Evolutionary conservation across 768 basidiomycete genomes (phyloP).

Genomic region (Royoungia palumana): DNA sequence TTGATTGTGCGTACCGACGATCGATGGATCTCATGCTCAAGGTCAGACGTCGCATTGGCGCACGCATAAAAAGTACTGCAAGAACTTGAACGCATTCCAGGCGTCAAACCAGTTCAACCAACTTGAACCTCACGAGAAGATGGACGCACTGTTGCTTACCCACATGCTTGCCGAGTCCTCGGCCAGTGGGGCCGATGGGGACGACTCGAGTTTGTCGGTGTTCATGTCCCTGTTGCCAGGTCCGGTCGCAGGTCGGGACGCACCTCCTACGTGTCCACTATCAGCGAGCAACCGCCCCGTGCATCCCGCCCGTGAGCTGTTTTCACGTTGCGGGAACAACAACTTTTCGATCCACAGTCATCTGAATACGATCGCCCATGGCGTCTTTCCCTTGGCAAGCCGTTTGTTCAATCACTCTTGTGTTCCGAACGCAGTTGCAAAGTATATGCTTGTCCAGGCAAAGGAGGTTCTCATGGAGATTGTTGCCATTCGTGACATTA

Average conservation of each 20-base stretch:
- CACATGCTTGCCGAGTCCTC: slow-evolving; percentile 50
- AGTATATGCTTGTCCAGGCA: slow-evolving; percentile 45
- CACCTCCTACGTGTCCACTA: slow-evolving; percentile 34
- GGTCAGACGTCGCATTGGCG: slow-evolving; percentile 73
- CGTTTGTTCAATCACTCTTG: slow-evolving; percentile 85
- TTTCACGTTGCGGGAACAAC: slow-evolving; percentile 72
- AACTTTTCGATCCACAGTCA: slow-evolving; percentile 79
- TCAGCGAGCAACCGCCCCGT: slow-evolving; percentile 27
- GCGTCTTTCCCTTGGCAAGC: slow-evolving; percentile 73
- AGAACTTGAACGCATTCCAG: slow-evolving; percentile 44
- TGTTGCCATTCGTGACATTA: slow-evolving; percentile 57
- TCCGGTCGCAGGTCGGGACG: slow-evolving; percentile 23
- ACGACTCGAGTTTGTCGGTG: slow-evolving; percentile 27
- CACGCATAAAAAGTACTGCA: slow-evolving; percentile 68
- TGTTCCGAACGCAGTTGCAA: slow-evolving; percentile 65
- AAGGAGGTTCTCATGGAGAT: slow-evolving; percentile 56
- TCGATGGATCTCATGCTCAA: slow-evolving; percentile 28
- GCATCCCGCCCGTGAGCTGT: slow-evolving; percentile 32
- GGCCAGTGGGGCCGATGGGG: slow-evolving; percentile 11
- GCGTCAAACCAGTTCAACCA: slow-evolving; percentile 45
- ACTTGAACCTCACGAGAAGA: slow-evolving; percentile 49
- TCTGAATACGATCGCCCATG: slow-evolving; percentile 66
- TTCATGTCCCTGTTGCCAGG: slow-evolving; percentile 48
- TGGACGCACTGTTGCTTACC: slow-evolving; percentile 63
- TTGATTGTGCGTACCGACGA: slow-evolving; percentile 3